Conservation (phyloP, 75 land plant species). For the Selaginella tamariscina region DNA sequence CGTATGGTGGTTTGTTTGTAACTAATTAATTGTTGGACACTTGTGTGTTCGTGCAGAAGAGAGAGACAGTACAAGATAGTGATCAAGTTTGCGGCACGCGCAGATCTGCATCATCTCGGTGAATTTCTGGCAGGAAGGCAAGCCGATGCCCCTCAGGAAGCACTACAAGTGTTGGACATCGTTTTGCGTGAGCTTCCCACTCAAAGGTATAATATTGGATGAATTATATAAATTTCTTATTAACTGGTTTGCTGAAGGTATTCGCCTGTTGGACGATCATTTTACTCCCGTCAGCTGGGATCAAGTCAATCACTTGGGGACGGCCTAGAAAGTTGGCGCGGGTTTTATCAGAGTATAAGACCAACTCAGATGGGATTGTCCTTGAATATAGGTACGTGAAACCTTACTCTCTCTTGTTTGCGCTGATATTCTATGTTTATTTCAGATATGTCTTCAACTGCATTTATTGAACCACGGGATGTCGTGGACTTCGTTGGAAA, state of each 20-base stretch:
- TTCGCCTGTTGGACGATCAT: slow-evolving; percentile 12
- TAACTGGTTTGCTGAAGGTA: not conserved
- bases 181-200: slow-evolving; percentile 3
- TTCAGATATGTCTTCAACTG: slow-evolving; percentile 81
- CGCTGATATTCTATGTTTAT: not conserved
- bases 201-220: not conserved
- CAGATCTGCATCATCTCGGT: not conserved
- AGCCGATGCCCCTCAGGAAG: slow-evolving; percentile 3
- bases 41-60: not conserved
- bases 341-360: slow-evolving; percentile 4
- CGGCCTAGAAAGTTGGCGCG: slow-evolving; percentile 9
- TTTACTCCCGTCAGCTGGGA: slow-evolving; percentile 1
- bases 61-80: not conserved
- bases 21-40: no score
- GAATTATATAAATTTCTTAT: not conserved
- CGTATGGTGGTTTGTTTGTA: no score
- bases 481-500: slow-evolving; percentile 73
- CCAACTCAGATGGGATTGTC: slow-evolving; percentile 13
- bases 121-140: slow-evolving; percentile 7
- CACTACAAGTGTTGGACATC: slow-evolving; percentile 3
- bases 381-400: slow-evolving; percentile 1
- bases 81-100: not conserved
- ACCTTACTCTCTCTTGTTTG: not conserved
- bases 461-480: slow-evolving; percentile 75
- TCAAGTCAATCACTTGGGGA: not conserved